A percentile compares a stretch with the other conserved stretches of the same genome.
Conservation (phyloP, 2,329 filamentous ascomycete species). For the Arthrobotrys conoides region DNA sequence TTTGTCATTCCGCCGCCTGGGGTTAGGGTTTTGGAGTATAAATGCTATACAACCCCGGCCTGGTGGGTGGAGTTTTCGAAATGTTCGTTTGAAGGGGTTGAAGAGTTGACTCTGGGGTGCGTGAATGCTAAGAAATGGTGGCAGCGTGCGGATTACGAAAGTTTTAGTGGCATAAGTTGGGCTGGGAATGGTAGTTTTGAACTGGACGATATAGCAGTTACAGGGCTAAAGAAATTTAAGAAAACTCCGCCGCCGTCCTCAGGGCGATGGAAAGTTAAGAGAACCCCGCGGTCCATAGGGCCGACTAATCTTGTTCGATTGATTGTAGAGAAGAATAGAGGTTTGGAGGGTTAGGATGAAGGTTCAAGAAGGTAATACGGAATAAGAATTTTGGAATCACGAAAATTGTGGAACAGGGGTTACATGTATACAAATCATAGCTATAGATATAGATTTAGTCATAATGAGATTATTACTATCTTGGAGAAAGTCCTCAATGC, state of each 20-base stretch:
- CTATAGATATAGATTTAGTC: too few relatives aligned
- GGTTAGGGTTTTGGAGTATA: neutral
- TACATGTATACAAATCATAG: too few relatives aligned
- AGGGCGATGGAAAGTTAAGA: too few relatives aligned
- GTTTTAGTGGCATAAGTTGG: neutral
- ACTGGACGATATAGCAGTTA: neutral
- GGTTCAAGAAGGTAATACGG: neutral
- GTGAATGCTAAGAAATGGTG: neutral
- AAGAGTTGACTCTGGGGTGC: neutral
- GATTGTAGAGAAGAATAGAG: neutral
- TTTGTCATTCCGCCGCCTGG: conserved; percentile 5
- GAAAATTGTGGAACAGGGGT: too few relatives aligned
- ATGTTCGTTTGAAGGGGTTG: conserved; percentile 10
- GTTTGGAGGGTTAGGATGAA: neutral
- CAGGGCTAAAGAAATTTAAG: neutral
- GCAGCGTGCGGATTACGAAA: neutral
- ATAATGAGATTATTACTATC: too few relatives aligned
- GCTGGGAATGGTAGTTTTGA: neutral
- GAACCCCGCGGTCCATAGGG: too few relatives aligned
- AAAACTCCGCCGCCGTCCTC: neutral
- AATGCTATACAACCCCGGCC: neutral
- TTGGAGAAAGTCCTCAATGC: too few relatives aligned
- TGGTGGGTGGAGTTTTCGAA: conserved; percentile 32
- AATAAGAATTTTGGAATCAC: too few relatives aligned
- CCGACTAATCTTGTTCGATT: neutral